Percentiles rank a stretch among this genome's conserved stretches.
phyloP scores from a whole-genome alignment of 768 basidiomycete genomes.

The Agrocybe praecox region DNA sequence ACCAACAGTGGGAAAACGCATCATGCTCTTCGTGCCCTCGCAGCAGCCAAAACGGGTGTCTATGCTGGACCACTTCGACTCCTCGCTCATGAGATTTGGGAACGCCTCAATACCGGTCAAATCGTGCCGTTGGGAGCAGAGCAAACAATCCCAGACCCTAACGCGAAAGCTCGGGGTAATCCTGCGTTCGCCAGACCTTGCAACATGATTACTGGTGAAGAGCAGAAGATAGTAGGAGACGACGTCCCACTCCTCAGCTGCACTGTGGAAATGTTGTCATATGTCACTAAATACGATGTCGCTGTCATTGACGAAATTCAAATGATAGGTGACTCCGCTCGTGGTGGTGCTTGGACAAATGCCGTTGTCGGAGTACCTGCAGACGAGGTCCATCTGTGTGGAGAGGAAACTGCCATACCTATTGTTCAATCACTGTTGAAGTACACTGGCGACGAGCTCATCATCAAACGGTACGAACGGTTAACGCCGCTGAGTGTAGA shows the following conservation, averaged over 20 bases:
- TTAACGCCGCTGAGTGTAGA: conserved; percentile 83
- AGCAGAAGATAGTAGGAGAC: conserved; percentile 68
- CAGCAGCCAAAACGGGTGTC: conserved; percentile 69
- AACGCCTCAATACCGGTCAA: conserved; percentile 86
- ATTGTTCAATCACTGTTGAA: conserved; percentile 71
- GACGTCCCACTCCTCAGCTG: conserved; percentile 67
- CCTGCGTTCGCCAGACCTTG: conserved; percentile 61
- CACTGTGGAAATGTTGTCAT: conserved; percentile 90
- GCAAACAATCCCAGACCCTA: conserved; percentile 18
- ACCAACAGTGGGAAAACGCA: conserved; percentile 99
- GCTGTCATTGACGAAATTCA: conserved; percentile 98
- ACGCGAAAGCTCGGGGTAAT: conserved; percentile 39
- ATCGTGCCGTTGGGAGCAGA: conserved; percentile 73
- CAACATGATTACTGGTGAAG: conserved; percentile 93
- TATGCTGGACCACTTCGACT: conserved; percentile 93
- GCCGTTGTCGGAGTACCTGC: conserved; percentile 81
- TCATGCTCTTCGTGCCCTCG: conserved; percentile 86
- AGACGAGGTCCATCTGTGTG: conserved; percentile 89
- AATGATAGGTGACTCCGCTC: conserved; percentile 80
- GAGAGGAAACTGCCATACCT: conserved; percentile 90
- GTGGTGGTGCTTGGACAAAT: conserved; percentile 82
- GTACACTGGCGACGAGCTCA: conserved; percentile 80
- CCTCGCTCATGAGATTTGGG: conserved; percentile 94
- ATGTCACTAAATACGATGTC: conserved; percentile 56
- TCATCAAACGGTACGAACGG: conserved; percentile 83